phyloP scores from a whole-genome alignment of 371 early-diverging fungal species.

The Syncephalastrum racemosum region DNA sequence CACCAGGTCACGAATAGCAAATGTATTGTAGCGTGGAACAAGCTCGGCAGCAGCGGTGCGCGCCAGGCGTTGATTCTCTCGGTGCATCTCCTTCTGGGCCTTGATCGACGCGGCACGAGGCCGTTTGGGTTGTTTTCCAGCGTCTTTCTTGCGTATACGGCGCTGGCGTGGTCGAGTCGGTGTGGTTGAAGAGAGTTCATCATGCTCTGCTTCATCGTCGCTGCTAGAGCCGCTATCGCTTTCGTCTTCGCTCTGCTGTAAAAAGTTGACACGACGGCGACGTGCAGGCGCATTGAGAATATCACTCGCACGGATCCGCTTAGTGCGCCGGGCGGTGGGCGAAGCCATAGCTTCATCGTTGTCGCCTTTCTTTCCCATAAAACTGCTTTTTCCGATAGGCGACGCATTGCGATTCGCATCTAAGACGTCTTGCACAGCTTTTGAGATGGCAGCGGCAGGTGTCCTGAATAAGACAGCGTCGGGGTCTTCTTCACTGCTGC shows the following conservation, averaged over 20 bases:
- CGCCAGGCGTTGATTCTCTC: slow-evolving; percentile 22
- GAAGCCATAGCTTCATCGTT: too few species aligned
- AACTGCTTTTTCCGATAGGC: too few species aligned
- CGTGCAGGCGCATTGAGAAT: too few species aligned
- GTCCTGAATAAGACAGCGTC: slow-evolving; percentile 17
- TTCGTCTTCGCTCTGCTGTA: background rate
- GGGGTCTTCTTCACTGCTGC: slow-evolving; percentile 13
- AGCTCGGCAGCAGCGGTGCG: slow-evolving; percentile 15
- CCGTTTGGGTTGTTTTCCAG: background rate
- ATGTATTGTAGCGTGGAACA: slow-evolving; percentile 15
- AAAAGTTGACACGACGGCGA: too few species aligned
- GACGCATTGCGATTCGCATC: background rate
- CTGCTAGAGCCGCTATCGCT: background rate
- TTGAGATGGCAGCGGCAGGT: slow-evolving; percentile 15
- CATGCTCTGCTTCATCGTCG: slow-evolving; percentile 7
- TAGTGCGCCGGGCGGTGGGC: too few species aligned
- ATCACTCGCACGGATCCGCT: too few species aligned
- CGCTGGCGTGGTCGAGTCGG: slow-evolving; percentile 2
- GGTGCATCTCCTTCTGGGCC: slow-evolving; percentile 23
- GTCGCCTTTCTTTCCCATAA: too few species aligned
- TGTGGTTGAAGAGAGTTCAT: background rate
- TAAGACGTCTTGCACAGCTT: slow-evolving; percentile 11
- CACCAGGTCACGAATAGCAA: slow-evolving; percentile 13
- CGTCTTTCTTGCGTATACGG: slow-evolving; percentile 2
- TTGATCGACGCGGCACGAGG: slow-evolving; percentile 13